Conservation (phyloP, 2,329 filamentous ascomycete species). For the Myriosclerotinia curreyana region DNA sequence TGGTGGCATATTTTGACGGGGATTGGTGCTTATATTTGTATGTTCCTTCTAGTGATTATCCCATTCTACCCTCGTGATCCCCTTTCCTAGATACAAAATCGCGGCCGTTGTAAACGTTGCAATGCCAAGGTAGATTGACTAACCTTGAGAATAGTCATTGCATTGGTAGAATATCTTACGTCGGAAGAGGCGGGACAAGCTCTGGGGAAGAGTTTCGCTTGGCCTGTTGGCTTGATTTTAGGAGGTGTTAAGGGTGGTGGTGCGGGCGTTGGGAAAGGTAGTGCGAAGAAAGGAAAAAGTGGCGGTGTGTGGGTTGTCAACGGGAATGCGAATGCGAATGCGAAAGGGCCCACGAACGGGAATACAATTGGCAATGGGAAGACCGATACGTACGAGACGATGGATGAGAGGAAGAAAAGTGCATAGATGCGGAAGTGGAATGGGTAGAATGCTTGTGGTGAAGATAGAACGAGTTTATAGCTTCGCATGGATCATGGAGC, state of each 20-base stretch:
- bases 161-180: slow-evolving; percentile 40
- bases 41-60: slow-evolving; percentile 6
- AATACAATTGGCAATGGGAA: not conserved
- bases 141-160: slow-evolving; percentile 34
- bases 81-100: not conserved
- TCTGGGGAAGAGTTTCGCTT: slow-evolving; percentile 34
- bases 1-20: slow-evolving; percentile 64
- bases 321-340: not conserved
- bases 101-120: not conserved
- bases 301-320: not conserved
- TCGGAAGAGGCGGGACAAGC: slow-evolving; percentile 37
- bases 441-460: no score
- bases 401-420: not conserved
- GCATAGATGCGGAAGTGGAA: no score
- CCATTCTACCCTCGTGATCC: not conserved
- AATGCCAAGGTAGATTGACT: not conserved
- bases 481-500: no score
- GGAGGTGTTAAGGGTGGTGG: not conserved
- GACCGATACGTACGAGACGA: not conserved
- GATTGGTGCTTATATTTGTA: slow-evolving; percentile 46
- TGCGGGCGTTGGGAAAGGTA: slow-evolving; percentile 14
- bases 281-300: not conserved
- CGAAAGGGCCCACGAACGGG: no score
- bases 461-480: no score
- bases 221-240: slow-evolving; percentile 34